Conservation (phyloP, 257 asterid genomes). For the Haberlea rhodopensis region DNA sequence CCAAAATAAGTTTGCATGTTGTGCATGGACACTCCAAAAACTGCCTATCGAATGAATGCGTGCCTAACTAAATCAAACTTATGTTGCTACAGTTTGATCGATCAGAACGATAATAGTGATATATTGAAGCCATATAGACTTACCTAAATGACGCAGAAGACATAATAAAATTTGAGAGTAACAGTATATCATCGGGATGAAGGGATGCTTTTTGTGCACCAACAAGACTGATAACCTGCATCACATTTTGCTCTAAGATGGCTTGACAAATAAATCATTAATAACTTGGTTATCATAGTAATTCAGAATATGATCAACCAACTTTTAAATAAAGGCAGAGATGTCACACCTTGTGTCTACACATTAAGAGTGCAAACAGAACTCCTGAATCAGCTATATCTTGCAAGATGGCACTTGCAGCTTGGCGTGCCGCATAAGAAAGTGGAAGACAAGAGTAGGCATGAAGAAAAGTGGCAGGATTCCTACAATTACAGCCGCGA, state of each 20-base stretch:
- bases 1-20: background rate
- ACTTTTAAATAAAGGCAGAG: conserved; percentile 17
- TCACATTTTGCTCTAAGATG: conserved; percentile 32
- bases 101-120: conserved; percentile 6
- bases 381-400: conserved; percentile 93
- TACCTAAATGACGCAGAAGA: conserved; percentile 96
- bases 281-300: background rate
- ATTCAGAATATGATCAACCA: conserved; percentile 7
- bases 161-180: conserved; percentile 86
- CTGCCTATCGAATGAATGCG: background rate
- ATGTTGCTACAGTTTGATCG: conserved; percentile 14
- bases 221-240: conserved; percentile 94
- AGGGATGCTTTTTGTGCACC: conserved; percentile 94
- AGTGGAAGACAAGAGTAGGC: conserved; percentile 96
- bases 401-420: conserved; percentile 88
- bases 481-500: conserved; percentile 50
- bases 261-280: conserved; percentile 11
- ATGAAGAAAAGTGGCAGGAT: conserved; percentile 93
- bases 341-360: conserved; percentile 80
- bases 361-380: conserved; percentile 86
- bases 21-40: conserved; percentile 8
- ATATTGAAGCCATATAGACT: conserved; percentile 20
- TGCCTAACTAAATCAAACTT: too few species aligned
- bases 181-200: conserved; percentile 89
- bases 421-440: conserved; percentile 85